phyloP scores from a whole-genome alignment of 2,329 filamentous ascomycete genomes.

The Orbilia brochopaga region DNA sequence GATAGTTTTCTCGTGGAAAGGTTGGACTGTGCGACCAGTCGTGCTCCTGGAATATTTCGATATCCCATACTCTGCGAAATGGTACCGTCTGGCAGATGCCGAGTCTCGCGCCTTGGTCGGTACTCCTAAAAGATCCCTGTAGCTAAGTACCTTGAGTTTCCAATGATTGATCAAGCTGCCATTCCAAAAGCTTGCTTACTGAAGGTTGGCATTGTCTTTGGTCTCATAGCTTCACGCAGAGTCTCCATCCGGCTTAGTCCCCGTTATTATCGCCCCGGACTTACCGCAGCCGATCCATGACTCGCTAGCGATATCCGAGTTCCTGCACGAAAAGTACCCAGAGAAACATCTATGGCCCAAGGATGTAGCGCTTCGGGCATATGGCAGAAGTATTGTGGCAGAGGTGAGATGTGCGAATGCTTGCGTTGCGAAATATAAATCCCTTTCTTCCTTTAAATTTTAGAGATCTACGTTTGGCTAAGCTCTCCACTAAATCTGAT shows the following conservation, averaged over 20 bases:
- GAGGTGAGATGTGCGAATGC: slow-evolving; percentile 19
- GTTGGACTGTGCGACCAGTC: slow-evolving; percentile 41
- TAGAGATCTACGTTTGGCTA: too few species aligned
- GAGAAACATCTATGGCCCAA: slow-evolving; percentile 33
- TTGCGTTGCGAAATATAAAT: neutral
- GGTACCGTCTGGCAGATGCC: slow-evolving; percentile 28
- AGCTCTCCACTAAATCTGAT: too few species aligned
- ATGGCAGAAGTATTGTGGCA: slow-evolving; percentile 41
- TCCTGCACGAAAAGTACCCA: slow-evolving; percentile 35
- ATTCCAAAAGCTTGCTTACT: too few species aligned
- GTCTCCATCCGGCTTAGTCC: slow-evolving; percentile 31
- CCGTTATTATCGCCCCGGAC: slow-evolving; percentile 28
- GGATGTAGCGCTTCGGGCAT: slow-evolving; percentile 16
- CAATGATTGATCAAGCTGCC: neutral
- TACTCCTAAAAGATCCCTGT: too few species aligned
- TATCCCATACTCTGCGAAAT: slow-evolving; percentile 42
- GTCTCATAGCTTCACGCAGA: slow-evolving; percentile 21
- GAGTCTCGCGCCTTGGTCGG: slow-evolving; percentile 27
- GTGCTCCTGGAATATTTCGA: slow-evolving; percentile 40
- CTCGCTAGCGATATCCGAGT: slow-evolving; percentile 36
- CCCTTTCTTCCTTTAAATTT: too few species aligned
- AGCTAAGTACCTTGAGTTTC: neutral
- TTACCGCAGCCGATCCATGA: slow-evolving; percentile 38
- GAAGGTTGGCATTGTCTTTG: too few species aligned
- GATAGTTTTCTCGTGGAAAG: slow-evolving; percentile 6